These are phyloP conservation scores for Candida taoyuanica DNA, from an alignment of 805 yeast genomes.

Conservation along the genomic window DNA sequence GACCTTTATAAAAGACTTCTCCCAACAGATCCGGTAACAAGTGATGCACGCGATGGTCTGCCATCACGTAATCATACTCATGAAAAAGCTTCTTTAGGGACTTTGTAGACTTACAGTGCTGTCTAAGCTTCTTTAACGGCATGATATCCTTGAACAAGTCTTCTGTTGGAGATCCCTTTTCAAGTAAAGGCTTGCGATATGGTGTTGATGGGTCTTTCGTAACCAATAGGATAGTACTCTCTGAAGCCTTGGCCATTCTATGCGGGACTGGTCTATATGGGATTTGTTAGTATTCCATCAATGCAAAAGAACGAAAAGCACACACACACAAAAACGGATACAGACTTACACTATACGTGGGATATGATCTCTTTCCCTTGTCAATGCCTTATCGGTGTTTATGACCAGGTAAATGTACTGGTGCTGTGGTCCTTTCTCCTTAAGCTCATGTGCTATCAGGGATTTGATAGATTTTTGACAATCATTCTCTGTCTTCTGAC, in stretches of 20 bases:
- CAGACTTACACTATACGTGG: slow-evolving; percentile 48
- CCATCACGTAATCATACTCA: slow-evolving; percentile 63
- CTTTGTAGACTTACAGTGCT: slow-evolving; percentile 39
- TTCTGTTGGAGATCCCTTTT: slow-evolving; percentile 18
- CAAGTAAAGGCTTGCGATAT: slow-evolving; percentile 46
- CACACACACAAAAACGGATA: too few species aligned
- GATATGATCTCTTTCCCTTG: slow-evolving; percentile 41
- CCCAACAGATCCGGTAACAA: slow-evolving; percentile 56
- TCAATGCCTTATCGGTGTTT: slow-evolving; percentile 42
- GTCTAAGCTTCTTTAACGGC: slow-evolving; percentile 44
- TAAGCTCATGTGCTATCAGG: slow-evolving; percentile 28
- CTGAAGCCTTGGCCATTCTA: slow-evolving; percentile 45
- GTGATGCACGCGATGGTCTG: slow-evolving; percentile 65
- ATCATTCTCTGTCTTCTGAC: slow-evolving; percentile 9
- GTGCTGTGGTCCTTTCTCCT: slow-evolving; percentile 12
- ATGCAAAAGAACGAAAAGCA: too few species aligned
- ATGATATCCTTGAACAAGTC: slow-evolving; percentile 17
- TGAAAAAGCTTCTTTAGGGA: slow-evolving; percentile 45
- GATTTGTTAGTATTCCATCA: slow-evolving; percentile 1
- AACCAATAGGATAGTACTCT: slow-evolving; percentile 51
- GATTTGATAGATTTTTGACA: slow-evolving; percentile 23
- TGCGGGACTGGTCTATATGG: slow-evolving; percentile 41
- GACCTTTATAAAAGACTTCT: slow-evolving; percentile 54
- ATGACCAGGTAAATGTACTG: slow-evolving; percentile 34
- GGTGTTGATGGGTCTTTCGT: slow-evolving; percentile 70